Evolutionary conservation across 2,329 filamentous ascomycete species (phyloP), one percentile per base, ranked within the genome.

Genomic region (Geosmithia putterillii): DNA sequence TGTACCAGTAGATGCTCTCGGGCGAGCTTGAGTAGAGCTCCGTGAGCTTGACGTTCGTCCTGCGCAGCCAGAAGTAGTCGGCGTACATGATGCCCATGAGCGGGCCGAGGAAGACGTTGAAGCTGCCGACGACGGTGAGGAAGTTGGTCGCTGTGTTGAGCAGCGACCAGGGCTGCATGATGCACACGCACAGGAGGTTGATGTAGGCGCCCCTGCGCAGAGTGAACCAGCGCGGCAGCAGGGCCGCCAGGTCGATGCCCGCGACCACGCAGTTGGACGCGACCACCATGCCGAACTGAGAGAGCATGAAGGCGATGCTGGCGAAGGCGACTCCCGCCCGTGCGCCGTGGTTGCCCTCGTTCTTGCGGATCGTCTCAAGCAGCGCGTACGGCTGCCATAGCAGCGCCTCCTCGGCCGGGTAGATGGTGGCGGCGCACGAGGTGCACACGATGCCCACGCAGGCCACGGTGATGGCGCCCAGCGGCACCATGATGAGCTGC

Each of bases 281-380:
- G 49, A 79, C 75, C 49, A 77, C 75, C 42, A 78, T 73, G 34
- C 74, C 73, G 8, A 79, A 60, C 44, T 73, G 69, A 0, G 73
- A 74, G 42, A 79, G 57, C 21, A 69, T 69, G 64, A 74, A 78
- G 3, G 64, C 64, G 3, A 70, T 60, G 1, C 67, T 74, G 9
- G 61, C 70, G 50, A 79, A 61, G 51, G 64, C 64, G 43, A 63
- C 63, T 9, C 60, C 64, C 22, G 54, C 57, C 9, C 63, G 54
- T 5, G 68, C 70, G 3, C 66, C 65, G 4, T 62, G 50, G 10
- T 67, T 41, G 3, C 7, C 23, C 23, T 25, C 23, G 23, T 25
- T 25, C 10, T 10, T 25, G 7, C 23, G 23, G 18, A 57, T 35
- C 1, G 53, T 51, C n/a, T 53, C 46, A 23, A 56, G 49, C 36